Evolutionary conservation across 202 grass and related monocot species (phyloP).

Genomic region (Schoenoplectus tabernaemontani): DNA sequence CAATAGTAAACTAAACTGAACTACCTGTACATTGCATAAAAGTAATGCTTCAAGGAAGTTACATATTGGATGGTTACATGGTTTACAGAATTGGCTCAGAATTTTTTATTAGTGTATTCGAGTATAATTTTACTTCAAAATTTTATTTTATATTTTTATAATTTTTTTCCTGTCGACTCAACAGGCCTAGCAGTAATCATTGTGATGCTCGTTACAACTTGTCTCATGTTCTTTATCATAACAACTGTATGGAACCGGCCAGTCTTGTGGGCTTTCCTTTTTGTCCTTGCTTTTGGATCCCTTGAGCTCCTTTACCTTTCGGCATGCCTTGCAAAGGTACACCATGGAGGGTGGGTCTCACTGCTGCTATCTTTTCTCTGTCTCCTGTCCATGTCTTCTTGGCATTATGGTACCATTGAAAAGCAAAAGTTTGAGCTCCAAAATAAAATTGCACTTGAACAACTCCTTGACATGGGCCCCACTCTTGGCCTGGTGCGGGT

Average conservation of each 20-base stretch:
- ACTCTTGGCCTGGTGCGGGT: constrained; percentile 61
- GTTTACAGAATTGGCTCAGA: background rate
- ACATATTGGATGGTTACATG: background rate
- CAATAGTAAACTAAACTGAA: background rate
- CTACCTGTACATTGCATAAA: background rate
- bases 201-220: constrained; percentile 82
- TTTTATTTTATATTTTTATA: background rate
- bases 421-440: constrained; percentile 75
- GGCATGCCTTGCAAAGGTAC: constrained; percentile 56
- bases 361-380: constrained; percentile 49
- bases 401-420: constrained; percentile 84
- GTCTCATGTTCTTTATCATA: constrained; percentile 86
- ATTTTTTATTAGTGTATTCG: background rate
- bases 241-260: constrained; percentile 58
- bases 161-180: background rate
- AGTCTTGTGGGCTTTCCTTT: constrained; percentile 36
- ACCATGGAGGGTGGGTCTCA: constrained; percentile 72
- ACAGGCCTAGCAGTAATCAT: constrained; percentile 71
- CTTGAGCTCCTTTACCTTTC: constrained; percentile 70
- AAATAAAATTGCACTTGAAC: constrained; percentile 74
- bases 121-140: background rate
- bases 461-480: constrained; percentile 50
- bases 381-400: constrained; percentile 53
- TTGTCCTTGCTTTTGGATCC: constrained; percentile 58
- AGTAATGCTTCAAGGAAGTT: background rate